Evolutionary conservation across 2,329 filamentous ascomycete genomes (phyloP).

Genomic region (Aspergillus japonicus): DNA sequence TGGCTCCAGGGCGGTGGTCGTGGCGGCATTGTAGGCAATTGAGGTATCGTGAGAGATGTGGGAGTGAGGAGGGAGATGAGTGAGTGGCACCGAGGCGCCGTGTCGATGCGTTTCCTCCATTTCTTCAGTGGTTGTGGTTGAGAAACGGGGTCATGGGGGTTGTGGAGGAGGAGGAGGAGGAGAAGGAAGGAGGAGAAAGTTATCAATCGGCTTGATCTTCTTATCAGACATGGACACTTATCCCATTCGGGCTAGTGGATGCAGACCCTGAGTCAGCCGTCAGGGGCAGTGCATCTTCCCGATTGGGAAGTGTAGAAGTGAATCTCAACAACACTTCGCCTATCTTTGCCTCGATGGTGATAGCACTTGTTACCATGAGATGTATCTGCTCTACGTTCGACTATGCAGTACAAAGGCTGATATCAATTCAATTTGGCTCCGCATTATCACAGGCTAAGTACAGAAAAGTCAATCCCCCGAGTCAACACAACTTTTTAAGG

Average conservation of each 20-base stretch:
- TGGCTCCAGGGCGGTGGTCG: slow-evolving; percentile 45
- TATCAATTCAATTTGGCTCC: too few relatives aligned
- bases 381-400: too few relatives aligned
- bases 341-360: too few relatives aligned
- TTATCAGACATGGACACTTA: slow-evolving; percentile 1
- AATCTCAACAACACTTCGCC: too few relatives aligned
- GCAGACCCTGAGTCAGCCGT: not conserved
- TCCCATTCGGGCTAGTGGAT: not conserved
- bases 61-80: not conserved
- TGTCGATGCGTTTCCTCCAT: not conserved
- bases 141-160: not conserved
- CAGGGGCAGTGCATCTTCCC: not conserved
- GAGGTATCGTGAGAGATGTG: slow-evolving; percentile 8
- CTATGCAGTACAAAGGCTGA: too few relatives aligned
- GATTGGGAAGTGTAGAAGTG: too few relatives aligned
- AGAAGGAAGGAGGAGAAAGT: not conserved
- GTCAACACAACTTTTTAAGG: too few relatives aligned
- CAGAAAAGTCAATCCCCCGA: too few relatives aligned
- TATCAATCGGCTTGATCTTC: not conserved
- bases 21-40: slow-evolving; percentile 33
- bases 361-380: too few relatives aligned
- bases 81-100: not conserved
- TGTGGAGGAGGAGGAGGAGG: not conserved
- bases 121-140: too few relatives aligned
- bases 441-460: too few relatives aligned